phyloP scores from a whole-genome alignment of 139 green algal genomes.

The Chlamydomonas eustigma region DNA sequence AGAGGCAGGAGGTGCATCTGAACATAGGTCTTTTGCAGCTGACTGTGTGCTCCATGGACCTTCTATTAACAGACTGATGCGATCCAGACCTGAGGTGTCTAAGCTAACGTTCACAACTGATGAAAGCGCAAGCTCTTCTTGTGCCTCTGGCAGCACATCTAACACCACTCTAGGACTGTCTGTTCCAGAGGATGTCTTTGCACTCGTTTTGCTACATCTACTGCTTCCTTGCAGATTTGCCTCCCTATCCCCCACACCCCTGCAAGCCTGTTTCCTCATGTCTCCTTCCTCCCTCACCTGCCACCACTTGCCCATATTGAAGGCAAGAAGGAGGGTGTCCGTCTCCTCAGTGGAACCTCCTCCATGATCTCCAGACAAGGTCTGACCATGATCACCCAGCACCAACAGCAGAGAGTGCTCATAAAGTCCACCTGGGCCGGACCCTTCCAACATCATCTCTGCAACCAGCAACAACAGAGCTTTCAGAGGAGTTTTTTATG shows the following conservation, averaged over 20 bases:
- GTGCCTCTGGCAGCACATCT: background rate
- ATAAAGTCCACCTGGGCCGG: constrained; percentile 25
- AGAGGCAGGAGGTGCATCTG: background rate
- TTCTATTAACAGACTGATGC: background rate
- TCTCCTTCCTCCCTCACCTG: background rate
- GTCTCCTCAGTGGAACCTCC: constrained; percentile 81
- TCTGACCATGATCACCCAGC: constrained; percentile 93
- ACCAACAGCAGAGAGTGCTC: constrained; percentile 83
- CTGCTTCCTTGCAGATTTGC: too few relatives aligned
- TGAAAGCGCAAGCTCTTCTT: background rate
- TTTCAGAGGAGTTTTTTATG: too few relatives aligned
- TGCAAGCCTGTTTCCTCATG: too few relatives aligned
- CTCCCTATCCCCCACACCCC: background rate
- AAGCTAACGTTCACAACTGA: too few relatives aligned
- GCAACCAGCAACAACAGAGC: too few relatives aligned
- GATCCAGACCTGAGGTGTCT: too few relatives aligned
- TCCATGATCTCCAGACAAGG: constrained; percentile 85
- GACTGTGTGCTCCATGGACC: background rate
- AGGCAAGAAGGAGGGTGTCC: constrained; percentile 68
- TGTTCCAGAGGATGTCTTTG: background rate
- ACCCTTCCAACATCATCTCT: constrained; percentile 9
- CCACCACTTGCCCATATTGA: constrained; percentile 44
- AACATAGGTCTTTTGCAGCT: background rate
- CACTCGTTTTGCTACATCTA: too few relatives aligned
- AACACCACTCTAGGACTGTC: too few relatives aligned